Evolutionary conservation across 768 basidiomycete genomes (phyloP), one percentile per base, ranked within the genome.

Genomic region (Panellus pusillus): DNA sequence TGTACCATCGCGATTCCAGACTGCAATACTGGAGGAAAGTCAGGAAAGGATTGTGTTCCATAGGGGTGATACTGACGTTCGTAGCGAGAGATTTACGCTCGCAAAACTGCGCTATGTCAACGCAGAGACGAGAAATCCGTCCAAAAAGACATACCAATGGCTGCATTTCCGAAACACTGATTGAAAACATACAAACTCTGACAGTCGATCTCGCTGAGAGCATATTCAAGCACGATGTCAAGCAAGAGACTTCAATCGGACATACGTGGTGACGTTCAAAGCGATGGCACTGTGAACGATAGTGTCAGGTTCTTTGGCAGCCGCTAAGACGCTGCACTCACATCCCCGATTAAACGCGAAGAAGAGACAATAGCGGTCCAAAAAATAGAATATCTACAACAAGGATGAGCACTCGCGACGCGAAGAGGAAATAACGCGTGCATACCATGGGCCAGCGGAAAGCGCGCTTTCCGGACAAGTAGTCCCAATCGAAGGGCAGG

Each of bases 131-230:
- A 20, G 20, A 15, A 1, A 2, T 3, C 2, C 4, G 7, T 17
- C 17, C 20, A n/a, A 24, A 28, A 17, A 8, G 4, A 43, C n/a
- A 4, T 20, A 53, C 87, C 86, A 38, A 87, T 79, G 18, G 86
- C 72, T 15, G 81, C 79, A 67, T 87, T 86, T 15, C 87, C 87
- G 49, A 81, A 75, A 43, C 74, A 70, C 74, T 79, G 77, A 55
- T 84, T 86, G 63, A 86, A 87, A 1, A 84, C 87, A 61, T 87
- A 89, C 19, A 89, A 67, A 5, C 72, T 78, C 62, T 88, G 87
- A 57, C 87, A 89, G 63, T 88, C 67, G 31, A 87, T 68, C 62
- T 78, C 68, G 3, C 79, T 80, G 56, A 6, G 15, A 14, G 15
- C 39, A 53, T 59, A 24, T 59, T 24, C 27, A 44, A 46, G 42